These are phyloP conservation scores for Pascua sp. DNA, from an alignment of 1,284 basidiomycete genomes.

Conservation along the genomic window DNA sequence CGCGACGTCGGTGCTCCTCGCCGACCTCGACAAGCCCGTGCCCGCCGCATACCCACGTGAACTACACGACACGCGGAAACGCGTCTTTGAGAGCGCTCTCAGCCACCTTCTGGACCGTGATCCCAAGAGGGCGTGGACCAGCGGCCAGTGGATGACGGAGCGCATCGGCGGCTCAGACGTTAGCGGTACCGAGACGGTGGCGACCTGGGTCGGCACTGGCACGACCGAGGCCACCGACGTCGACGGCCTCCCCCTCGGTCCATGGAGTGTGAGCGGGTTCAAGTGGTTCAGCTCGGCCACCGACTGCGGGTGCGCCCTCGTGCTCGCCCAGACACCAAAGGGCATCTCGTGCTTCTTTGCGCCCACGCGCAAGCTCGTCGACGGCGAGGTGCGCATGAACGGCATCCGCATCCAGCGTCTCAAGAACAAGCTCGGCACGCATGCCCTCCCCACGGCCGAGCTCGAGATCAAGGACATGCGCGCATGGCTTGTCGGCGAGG, in stretches of 20 bases:
- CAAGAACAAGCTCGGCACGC: conserved; percentile 76
- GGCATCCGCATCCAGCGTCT: conserved; percentile 68
- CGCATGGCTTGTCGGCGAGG: conserved; percentile 63
- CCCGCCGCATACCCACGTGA: background rate
- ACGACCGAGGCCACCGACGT: conserved; percentile 3
- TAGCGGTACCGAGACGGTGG: conserved; percentile 67
- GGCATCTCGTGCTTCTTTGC: conserved; percentile 64
- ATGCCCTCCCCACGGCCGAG: conserved; percentile 72
- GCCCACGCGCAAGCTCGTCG: conserved; percentile 54
- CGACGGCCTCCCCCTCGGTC: conserved; percentile 17
- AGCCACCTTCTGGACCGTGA: conserved; percentile 42
- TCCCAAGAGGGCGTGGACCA: conserved; percentile 61
- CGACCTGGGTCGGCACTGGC: conserved; percentile 51
- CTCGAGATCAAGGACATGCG: conserved; percentile 61
- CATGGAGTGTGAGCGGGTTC: conserved; percentile 59
- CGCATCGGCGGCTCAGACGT: conserved; percentile 74
- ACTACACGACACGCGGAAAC: conserved; percentile 3
- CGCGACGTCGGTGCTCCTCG: conserved; percentile 7
- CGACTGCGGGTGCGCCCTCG: conserved; percentile 48
- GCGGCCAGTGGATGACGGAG: conserved; percentile 85
- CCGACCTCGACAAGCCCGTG: conserved; percentile 1
- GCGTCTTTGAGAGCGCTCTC: conserved; percentile 13
- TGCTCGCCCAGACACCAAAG: conserved; percentile 16
- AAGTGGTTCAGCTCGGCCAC: conserved; percentile 83
- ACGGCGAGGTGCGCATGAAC: conserved; percentile 54